phyloP scores from a whole-genome alignment of 305 asterid species.

The Fraxinus velutina region DNA sequence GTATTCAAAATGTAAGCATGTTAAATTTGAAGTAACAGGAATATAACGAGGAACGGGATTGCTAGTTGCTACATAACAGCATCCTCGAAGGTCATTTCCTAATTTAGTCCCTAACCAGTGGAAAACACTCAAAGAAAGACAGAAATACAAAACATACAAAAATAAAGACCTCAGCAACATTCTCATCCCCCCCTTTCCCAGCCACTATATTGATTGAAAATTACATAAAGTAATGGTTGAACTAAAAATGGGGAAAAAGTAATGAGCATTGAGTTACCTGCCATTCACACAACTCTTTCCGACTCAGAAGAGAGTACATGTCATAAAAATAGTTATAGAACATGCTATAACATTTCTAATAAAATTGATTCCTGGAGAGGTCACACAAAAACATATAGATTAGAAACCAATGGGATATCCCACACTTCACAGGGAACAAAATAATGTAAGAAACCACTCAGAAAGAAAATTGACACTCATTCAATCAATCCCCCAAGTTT shows the following conservation, averaged over 20 bases:
- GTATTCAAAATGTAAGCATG: background rate
- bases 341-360: background rate
- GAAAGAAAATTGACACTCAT: background rate
- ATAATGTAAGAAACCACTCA: background rate
- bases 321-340: background rate
- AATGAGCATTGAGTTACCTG: constrained; percentile 34
- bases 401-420: background rate
- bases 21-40: background rate
- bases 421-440: background rate
- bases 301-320: constrained; percentile 12
- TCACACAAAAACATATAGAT: background rate
- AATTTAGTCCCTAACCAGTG: constrained; percentile 5
- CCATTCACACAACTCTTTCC: background rate
- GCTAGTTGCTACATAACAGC: constrained; percentile 17
- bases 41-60: background rate
- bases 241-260: constrained; percentile 2
- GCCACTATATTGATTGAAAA: constrained; percentile 1
- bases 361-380: background rate
- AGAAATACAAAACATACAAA: background rate
- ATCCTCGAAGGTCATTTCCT: background rate
- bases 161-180: constrained; percentile 17
- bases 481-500: background rate
- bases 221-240: constrained; percentile 1
- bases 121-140: constrained; percentile 8
- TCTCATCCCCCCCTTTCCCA: background rate